phyloP scores from a whole-genome alignment of 495 filamentous ascomycete species.

The Schizothecium vesticola region DNA sequence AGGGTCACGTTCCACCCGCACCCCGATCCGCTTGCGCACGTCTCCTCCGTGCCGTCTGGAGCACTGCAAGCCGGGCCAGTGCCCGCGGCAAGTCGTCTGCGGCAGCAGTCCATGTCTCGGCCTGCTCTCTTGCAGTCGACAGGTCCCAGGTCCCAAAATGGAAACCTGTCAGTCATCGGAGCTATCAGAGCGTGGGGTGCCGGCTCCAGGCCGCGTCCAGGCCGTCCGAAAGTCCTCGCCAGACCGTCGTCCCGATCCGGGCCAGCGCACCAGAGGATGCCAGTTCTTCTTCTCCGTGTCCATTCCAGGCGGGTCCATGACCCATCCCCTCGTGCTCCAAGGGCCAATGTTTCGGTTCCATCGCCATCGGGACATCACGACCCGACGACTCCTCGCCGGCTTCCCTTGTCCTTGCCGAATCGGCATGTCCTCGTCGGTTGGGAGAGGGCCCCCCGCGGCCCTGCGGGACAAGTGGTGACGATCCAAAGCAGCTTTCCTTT shows the following conservation, averaged over 20 bases:
- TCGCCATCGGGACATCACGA: constrained; percentile 20
- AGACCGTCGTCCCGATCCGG: background rate
- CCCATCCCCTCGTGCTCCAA: background rate
- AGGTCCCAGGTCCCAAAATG: background rate
- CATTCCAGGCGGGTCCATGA: background rate
- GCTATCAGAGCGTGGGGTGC: background rate
- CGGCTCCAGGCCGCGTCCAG: background rate
- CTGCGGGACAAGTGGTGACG: background rate
- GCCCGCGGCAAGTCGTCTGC: background rate
- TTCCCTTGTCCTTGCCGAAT: constrained; percentile 1
- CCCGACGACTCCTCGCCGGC: constrained; percentile 11
- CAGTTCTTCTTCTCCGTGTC: background rate
- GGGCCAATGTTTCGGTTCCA: background rate
- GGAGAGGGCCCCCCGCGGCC: background rate
- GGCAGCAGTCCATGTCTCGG: background rate
- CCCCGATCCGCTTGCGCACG: background rate
- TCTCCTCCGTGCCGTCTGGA: background rate
- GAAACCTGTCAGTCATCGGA: background rate
- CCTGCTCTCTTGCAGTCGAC: background rate
- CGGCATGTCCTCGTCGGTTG: background rate
- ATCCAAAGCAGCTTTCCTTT: background rate
- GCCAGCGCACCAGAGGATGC: background rate
- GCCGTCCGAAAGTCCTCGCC: background rate
- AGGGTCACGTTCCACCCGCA: background rate
- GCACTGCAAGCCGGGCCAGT: background rate